Evolutionary conservation across 495 filamentous ascomycete genomes (phyloP), one percentile per base, ranked within the genome.

Genomic region (Collariella sp.): DNA sequence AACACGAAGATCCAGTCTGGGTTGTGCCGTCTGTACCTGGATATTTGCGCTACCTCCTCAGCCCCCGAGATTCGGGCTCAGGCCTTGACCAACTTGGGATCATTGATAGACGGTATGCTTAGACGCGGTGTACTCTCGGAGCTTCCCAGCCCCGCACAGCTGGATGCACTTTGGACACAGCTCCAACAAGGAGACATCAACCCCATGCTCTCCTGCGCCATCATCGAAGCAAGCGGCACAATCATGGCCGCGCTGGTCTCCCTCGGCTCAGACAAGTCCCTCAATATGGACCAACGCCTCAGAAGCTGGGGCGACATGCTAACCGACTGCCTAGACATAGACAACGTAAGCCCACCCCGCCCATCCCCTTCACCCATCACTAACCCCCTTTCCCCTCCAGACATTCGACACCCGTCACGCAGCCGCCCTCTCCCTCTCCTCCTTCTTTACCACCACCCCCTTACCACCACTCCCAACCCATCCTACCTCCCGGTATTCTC

Each of bases 361-460:
- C 35, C 16, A n/a, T 40, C 38, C 9, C 12, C 20, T 9, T 36
- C 20, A 18, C 29, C 15, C 46, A 3, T n/a, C 5, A 33, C 13
- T 41, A 46, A 59, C 36, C 49, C 20, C 26, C 26, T 42, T 20
- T 46, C 49, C 23, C 22, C 24, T 2, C 39, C 42, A 88, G 84
- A 78, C 82, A 55, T 86, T 86, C 48, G 81, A 83, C 46, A 83
- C 81, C 1, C 76, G 86, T 5, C 71, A 76, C 56, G 79, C 84
- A 7, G 83, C 82, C 3, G 76, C 75, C 7, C 18, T 33, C 3
- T 63, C 72, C 1, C 65, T 75, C 29, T 49, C 39, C 10, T 66
- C 70, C 19, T 71, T 76, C 52, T 65, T 70, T 36, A 11, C 44
- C 15, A 50, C 40, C 18, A 6, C 54, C 7, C 2, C 47, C 31